These are phyloP conservation scores for Microstroma glucosiphilum DNA, from an alignment of 1,284 basidiomycete species.

Conservation along the genomic window DNA sequence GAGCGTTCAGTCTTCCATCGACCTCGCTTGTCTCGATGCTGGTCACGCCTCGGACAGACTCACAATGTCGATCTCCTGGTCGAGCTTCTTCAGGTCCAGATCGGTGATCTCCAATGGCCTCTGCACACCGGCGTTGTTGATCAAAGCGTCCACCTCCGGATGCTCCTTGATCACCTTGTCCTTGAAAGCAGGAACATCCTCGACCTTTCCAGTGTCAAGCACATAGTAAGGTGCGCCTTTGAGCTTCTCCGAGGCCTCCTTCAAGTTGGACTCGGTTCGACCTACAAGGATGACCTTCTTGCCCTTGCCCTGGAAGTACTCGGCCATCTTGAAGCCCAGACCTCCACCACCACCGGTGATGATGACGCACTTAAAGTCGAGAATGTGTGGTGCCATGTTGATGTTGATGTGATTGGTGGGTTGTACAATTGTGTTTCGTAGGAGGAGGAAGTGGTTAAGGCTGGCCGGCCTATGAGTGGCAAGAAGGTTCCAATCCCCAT, in stretches of 20 bases:
- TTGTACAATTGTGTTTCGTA: not conserved
- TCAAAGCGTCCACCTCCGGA: slow-evolving; percentile 52
- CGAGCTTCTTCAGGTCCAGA: slow-evolving; percentile 35
- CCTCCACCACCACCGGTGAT: slow-evolving; percentile 42
- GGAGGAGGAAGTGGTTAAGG: not conserved
- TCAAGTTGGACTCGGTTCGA: slow-evolving; percentile 49
- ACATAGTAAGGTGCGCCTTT: slow-evolving; percentile 50
- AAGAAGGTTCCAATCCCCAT: no score
- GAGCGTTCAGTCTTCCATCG: no score
- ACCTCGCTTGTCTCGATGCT: not conserved
- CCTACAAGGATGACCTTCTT: slow-evolving; percentile 52
- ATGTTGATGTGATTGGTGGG: not conserved
- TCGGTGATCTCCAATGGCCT: slow-evolving; percentile 37
- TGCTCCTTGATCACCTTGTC: slow-evolving; percentile 48
- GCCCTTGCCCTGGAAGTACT: slow-evolving; percentile 46
- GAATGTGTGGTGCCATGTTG: slow-evolving; percentile 19
- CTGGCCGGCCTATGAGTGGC: not conserved
- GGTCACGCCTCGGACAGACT: not conserved
- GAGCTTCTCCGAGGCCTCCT: slow-evolving; percentile 42
- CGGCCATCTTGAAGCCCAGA: slow-evolving; percentile 49
- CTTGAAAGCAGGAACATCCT: slow-evolving; percentile 41
- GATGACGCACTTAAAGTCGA: slow-evolving; percentile 42
- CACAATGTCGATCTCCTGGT: slow-evolving; percentile 36
- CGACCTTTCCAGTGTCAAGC: slow-evolving; percentile 49
- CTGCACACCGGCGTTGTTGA: slow-evolving; percentile 54